Conservation (phyloP, 805 yeast species). For the Pichia deserticola region DNA sequence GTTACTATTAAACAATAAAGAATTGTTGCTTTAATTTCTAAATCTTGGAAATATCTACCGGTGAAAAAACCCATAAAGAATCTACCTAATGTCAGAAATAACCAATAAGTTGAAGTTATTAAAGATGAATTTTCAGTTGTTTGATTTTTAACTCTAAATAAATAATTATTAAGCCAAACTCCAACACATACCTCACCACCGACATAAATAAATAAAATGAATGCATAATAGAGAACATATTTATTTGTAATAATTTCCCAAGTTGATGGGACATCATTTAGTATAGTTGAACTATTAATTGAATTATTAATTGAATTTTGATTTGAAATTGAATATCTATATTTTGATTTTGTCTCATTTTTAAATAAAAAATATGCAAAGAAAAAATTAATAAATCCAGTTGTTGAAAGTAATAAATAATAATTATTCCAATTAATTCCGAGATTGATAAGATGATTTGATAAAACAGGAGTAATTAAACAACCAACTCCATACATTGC, state of each 20-base stretch:
- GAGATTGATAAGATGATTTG: slow-evolving; percentile 33
- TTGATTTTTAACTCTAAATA: slow-evolving; percentile 33
- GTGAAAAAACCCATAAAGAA: slow-evolving; percentile 41
- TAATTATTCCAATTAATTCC: slow-evolving; percentile 39
- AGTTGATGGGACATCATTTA: slow-evolving; percentile 8
- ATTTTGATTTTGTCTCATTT: slow-evolving; percentile 40
- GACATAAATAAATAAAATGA: slow-evolving; percentile 39
- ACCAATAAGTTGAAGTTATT: slow-evolving; percentile 46
- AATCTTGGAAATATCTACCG: slow-evolving; percentile 34
- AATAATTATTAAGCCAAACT: slow-evolving; percentile 43
- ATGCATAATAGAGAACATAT: slow-evolving; percentile 34
- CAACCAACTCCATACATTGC: slow-evolving; percentile 50
- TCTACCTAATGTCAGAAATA: slow-evolving; percentile 43
- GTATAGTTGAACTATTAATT: background rate
- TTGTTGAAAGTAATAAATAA: slow-evolving; percentile 31
- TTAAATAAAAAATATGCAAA: slow-evolving; percentile 27
- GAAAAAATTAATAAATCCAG: slow-evolving; percentile 23
- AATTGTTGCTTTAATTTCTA: slow-evolving; percentile 34
- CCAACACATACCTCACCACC: slow-evolving; percentile 51
- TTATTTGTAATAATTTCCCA: slow-evolving; percentile 26
- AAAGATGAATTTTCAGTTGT: slow-evolving; percentile 35
- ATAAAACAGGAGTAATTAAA: slow-evolving; percentile 41
- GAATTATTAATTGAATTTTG: slow-evolving; percentile 7
- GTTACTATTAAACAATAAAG: slow-evolving; percentile 31
- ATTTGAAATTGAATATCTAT: slow-evolving; percentile 22